Percentiles rank a stretch among this genome's conserved stretches.
phyloP scores from a whole-genome alignment of 805 yeast species.

The Yamadazyma ubonensis region DNA sequence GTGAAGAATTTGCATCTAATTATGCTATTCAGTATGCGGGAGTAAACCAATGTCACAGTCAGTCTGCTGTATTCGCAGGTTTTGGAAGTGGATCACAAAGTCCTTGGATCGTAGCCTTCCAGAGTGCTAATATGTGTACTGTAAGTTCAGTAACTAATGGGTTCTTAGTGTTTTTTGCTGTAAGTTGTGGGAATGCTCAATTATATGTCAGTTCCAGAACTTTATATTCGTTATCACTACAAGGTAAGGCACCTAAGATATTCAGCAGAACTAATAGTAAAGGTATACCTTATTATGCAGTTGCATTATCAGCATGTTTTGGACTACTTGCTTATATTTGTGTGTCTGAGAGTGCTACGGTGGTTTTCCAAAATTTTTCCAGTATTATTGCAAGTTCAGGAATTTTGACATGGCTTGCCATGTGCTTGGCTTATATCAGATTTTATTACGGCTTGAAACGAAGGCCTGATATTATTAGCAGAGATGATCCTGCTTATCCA shows the following conservation, averaged over 20 bases:
- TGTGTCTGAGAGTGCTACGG: constrained; percentile 54
- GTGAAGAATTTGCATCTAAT: constrained; percentile 21
- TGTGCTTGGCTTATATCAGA: constrained; percentile 62
- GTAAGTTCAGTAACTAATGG: constrained; percentile 42
- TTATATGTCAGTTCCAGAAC: constrained; percentile 45
- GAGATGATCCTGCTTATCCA: constrained; percentile 66
- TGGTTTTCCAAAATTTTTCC: constrained; percentile 64
- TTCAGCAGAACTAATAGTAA: constrained; percentile 57
- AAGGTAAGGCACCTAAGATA: constrained; percentile 59
- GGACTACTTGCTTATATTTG: constrained; percentile 62
- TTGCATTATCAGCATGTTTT: constrained; percentile 59
- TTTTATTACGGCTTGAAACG: constrained; percentile 60
- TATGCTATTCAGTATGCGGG: constrained; percentile 36
- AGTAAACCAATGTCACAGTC: constrained; percentile 31
- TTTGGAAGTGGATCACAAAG: constrained; percentile 42
- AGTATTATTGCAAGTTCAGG: constrained; percentile 73
- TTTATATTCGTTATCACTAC: constrained; percentile 40
- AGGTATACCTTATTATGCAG: constrained; percentile 76
- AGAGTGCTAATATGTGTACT: constrained; percentile 36
- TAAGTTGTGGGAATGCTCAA: constrained; percentile 47
- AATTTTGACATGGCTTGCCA: constrained; percentile 75
- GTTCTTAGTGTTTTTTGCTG: constrained; percentile 46
- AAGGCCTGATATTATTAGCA: constrained; percentile 62
- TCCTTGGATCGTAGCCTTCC: constrained; percentile 47
- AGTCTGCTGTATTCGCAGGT: constrained; percentile 29